phyloP scores from a whole-genome alignment of 257 asterid species.

The Penstemon eatonii region DNA sequence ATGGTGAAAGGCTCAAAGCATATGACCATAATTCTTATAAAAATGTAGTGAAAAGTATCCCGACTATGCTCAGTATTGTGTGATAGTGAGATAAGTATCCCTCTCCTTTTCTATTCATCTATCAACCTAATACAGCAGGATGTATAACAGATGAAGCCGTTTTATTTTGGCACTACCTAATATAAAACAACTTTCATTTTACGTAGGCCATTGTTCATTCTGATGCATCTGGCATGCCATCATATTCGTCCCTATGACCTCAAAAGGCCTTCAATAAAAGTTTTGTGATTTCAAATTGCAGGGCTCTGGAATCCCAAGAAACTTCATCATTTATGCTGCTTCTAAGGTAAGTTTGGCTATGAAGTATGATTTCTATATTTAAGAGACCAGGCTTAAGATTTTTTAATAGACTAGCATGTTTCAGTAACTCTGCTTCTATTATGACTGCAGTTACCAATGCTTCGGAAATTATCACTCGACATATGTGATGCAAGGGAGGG shows the following conservation, averaged over 20 bases:
- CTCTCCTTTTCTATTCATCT: not conserved
- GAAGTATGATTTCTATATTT: not conserved
- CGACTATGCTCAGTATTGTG: not conserved
- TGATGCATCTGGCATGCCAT: slow-evolving; percentile 13
- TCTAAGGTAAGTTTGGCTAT: slow-evolving; percentile 48
- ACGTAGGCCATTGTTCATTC: not conserved
- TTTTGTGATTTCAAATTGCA: slow-evolving; percentile 29
- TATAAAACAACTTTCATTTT: slow-evolving; percentile 3
- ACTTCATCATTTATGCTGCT: slow-evolving; percentile 56
- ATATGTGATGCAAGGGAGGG: slow-evolving; percentile 74
- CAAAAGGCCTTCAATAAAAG: not conserved
- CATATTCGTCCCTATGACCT: not conserved
- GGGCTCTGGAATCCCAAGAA: slow-evolving; percentile 69
- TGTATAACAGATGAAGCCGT: not conserved
- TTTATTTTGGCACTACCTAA: not conserved
- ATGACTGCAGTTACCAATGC: slow-evolving; percentile 71
- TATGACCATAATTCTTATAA: too few species aligned
- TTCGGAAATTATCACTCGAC: slow-evolving; percentile 80
- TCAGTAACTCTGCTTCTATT: slow-evolving; percentile 21
- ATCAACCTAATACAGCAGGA: not conserved
- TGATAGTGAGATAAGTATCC: slow-evolving; percentile 5
- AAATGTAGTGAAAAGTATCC: too few species aligned
- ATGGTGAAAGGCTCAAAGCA: too few species aligned
- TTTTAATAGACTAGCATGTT: not conserved
- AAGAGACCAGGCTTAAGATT: not conserved